phyloP scores from a whole-genome alignment of 2,329 filamentous ascomycete species.

The Fusarium tjaetaba region DNA sequence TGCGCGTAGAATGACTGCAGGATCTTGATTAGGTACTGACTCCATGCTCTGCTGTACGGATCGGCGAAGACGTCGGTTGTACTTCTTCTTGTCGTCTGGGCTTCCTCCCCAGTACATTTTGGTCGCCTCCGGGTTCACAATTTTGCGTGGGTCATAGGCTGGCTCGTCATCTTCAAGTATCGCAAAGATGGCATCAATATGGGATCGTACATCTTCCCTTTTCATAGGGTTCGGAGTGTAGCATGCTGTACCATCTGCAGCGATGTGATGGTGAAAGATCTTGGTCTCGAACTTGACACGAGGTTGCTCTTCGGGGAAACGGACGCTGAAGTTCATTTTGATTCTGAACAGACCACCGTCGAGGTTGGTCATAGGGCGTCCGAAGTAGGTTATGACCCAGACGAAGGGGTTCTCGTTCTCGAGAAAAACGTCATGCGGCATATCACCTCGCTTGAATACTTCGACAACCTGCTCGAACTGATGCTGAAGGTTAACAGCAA shows the following conservation, averaged over 20 bases:
- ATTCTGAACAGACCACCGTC: slow-evolving; percentile 91
- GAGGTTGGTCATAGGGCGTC: slow-evolving; percentile 89
- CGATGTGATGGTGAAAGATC: slow-evolving; percentile 89
- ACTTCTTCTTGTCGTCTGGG: slow-evolving; percentile 79
- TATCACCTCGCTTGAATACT: slow-evolving; percentile 75
- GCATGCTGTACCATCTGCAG: slow-evolving; percentile 81
- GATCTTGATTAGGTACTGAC: slow-evolving; percentile 50
- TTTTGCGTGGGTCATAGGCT: slow-evolving; percentile 87
- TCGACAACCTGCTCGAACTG: slow-evolving; percentile 87
- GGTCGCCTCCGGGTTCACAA: slow-evolving; percentile 86
- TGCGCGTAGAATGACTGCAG: not conserved
- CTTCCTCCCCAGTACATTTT: slow-evolving; percentile 85
- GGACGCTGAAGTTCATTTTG: slow-evolving; percentile 80
- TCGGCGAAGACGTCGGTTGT: slow-evolving; percentile 82
- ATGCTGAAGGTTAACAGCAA: slow-evolving; percentile 82
- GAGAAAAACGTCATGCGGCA: slow-evolving; percentile 79
- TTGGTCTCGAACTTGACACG: slow-evolving; percentile 82
- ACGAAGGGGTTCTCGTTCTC: slow-evolving; percentile 87
- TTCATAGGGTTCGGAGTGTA: slow-evolving; percentile 73
- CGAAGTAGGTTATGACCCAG: slow-evolving; percentile 90
- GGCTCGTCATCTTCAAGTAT: slow-evolving; percentile 88
- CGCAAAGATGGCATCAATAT: slow-evolving; percentile 84
- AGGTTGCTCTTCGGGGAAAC: slow-evolving; percentile 89
- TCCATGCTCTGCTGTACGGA: slow-evolving; percentile 77
- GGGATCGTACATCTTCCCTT: slow-evolving; percentile 80